Evolutionary conservation across 441 rosid genomes (phyloP).

Genomic region (Raphanus hybrid): DNA sequence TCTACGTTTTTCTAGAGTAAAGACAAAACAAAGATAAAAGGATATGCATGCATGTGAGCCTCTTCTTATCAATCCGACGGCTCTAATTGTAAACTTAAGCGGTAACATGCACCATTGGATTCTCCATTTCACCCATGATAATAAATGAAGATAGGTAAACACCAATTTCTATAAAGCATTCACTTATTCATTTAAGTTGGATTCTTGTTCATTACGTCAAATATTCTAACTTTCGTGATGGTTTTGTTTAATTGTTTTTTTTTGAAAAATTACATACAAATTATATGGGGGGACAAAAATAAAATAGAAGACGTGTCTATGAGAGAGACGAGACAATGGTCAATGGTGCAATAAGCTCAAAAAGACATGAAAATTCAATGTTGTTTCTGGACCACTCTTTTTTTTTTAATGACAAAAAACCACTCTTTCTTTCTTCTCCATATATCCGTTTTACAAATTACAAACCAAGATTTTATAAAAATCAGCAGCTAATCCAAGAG

Average conservation of each 20-base stretch:
- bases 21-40: constrained; percentile 14
- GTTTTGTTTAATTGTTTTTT: background rate
- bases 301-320: constrained; percentile 24
- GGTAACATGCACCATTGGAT: constrained; percentile 17
- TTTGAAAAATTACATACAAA: background rate
- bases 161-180: background rate
- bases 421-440: background rate
- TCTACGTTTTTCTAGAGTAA: background rate
- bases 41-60: constrained; percentile 21
- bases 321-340: constrained; percentile 26
- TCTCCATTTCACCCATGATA: constrained; percentile 1
- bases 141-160: background rate
- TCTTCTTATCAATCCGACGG: constrained; percentile 14
- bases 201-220: background rate
- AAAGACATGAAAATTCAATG: constrained; percentile 30
- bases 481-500: background rate
- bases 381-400: constrained; percentile 20
- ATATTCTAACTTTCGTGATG: background rate
- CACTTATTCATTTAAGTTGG: constrained; percentile 3
- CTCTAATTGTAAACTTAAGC: constrained; percentile 9
- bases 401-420: background rate
- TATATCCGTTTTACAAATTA: constrained; percentile 3
- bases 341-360: constrained; percentile 28
- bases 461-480: background rate
- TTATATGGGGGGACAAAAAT: constrained; percentile 1